phyloP scores from a whole-genome alignment of 345 rosid species.

The Punica granatum region DNA sequence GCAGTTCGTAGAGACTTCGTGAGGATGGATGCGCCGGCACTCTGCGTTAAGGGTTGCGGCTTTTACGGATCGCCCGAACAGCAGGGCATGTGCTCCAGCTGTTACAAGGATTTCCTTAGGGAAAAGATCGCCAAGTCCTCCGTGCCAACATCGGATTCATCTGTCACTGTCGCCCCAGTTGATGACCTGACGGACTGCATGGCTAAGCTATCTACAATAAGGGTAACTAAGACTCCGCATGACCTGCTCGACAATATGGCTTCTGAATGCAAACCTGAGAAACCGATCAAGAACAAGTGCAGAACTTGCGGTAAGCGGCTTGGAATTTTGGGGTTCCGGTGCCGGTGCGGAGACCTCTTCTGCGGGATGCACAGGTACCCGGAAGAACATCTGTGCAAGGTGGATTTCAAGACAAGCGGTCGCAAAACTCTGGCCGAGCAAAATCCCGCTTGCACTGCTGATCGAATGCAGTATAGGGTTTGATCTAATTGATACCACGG shows the following conservation, averaged over 20 bases:
- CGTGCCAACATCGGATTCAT: background rate
- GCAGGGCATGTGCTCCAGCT: constrained; percentile 1
- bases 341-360: constrained; percentile 61
- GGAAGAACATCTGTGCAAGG: constrained; percentile 55
- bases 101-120: background rate
- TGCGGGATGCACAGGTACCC: constrained; percentile 73
- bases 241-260: background rate
- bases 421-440: constrained; percentile 51
- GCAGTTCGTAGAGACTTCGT: too few species aligned
- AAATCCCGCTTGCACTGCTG: constrained; percentile 62
- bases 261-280: background rate
- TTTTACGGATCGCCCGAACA: background rate
- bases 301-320: constrained; percentile 56
- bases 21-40: background rate
- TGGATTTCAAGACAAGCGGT: constrained; percentile 60
- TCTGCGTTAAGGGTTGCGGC: background rate
- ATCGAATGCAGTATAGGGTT: constrained; percentile 46
- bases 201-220: background rate
- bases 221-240: background rate
- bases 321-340: constrained; percentile 62
- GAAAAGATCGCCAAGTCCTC: background rate
- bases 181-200: background rate
- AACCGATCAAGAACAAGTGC: constrained; percentile 28
- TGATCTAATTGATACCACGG: too few species aligned
- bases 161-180: background rate